These are phyloP conservation scores for Fusarium sambucinum DNA, from an alignment of 2,329 filamentous ascomycete species.

Conservation along the genomic window DNA sequence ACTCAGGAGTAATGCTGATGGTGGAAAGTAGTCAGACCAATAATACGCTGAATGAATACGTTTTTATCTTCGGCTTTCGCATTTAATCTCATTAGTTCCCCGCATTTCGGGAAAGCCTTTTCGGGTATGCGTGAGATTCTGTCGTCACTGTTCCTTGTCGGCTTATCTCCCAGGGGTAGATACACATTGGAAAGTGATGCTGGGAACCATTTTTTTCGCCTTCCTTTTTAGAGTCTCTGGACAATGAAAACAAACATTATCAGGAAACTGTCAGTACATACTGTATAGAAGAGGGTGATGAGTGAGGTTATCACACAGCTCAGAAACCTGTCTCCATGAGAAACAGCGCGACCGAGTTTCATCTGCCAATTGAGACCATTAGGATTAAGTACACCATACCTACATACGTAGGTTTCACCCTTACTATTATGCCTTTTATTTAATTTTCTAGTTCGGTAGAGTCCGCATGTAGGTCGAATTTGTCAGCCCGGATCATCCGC, in stretches of 20 bases:
- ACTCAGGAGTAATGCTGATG: background rate
- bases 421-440: background rate
- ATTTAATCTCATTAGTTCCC: conserved; percentile 1
- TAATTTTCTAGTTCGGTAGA: background rate
- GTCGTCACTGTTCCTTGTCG: background rate
- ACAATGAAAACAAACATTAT: background rate
- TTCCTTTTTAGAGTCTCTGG: background rate
- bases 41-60: background rate
- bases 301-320: background rate
- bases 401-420: too few species aligned
- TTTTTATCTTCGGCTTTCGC: background rate
- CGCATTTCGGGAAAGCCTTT: conserved; percentile 10
- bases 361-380: background rate
- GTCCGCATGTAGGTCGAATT: rapidly evolving
- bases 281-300: background rate
- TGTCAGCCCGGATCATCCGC: conserved; percentile 20
- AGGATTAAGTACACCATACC: background rate
- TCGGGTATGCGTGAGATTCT: conserved; percentile 16
- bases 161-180: background rate
- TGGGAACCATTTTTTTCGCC: background rate
- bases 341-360: background rate
- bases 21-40: background rate
- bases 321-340: background rate
- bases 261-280: background rate
- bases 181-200: background rate